These are phyloP conservation scores for Aspergillus fructus DNA, from an alignment of 2,329 filamentous ascomycete genomes.

Conservation along the genomic window DNA sequence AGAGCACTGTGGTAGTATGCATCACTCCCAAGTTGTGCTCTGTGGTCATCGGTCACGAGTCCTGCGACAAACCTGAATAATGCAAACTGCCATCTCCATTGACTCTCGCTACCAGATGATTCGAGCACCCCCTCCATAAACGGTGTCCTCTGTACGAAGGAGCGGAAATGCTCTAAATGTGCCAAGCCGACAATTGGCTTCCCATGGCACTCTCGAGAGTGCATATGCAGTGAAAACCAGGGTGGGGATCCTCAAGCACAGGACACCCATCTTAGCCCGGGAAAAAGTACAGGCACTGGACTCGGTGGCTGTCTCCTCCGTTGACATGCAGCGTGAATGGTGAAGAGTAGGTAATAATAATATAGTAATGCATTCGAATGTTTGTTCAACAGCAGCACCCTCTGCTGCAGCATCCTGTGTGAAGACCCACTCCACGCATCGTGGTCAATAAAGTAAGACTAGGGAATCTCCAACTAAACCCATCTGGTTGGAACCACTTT, in stretches of 20 bases:
- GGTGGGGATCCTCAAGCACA: conserved; percentile 7
- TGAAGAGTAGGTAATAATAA: too few species aligned
- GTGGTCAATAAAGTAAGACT: conserved; percentile 14
- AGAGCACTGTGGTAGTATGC: too few species aligned
- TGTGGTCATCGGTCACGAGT: background rate
- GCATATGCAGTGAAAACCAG: conserved; percentile 11
- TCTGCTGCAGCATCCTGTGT: background rate
- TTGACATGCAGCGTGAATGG: too few species aligned
- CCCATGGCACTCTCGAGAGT: conserved; percentile 6
- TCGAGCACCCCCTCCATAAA: background rate
- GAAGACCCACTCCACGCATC: conserved; percentile 5
- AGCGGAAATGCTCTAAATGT: background rate
- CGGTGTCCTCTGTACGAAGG: background rate
- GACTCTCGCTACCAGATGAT: background rate
- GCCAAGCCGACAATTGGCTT: conserved; percentile 14
- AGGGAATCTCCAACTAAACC: conserved; percentile 1
- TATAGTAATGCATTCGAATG: background rate
- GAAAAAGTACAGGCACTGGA: background rate
- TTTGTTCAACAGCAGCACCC: background rate
- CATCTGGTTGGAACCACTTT: conserved; percentile 14
- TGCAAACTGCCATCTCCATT: background rate
- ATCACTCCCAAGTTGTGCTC: too few species aligned
- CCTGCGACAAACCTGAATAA: background rate
- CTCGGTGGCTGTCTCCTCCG: background rate
- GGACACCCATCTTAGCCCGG: background rate